A percentile compares a stretch with the other conserved stretches of the same genome.
Conservation (phyloP, 176 grass and related monocot genomes). For the Areca catechu region DNA sequence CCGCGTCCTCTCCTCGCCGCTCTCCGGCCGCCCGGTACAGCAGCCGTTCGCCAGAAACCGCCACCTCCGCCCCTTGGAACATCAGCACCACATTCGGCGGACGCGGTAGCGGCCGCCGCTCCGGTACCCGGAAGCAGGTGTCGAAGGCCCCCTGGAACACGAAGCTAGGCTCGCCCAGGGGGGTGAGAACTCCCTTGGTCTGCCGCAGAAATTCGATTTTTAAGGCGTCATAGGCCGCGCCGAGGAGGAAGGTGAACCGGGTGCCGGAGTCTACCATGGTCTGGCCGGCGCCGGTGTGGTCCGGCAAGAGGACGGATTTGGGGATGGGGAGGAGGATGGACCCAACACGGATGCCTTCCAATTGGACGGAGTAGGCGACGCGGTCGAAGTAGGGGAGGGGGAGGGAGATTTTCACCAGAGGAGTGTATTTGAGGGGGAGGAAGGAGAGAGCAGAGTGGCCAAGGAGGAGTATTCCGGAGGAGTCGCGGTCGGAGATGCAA, state of each 20-base stretch:
- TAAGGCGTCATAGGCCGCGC: constrained; percentile 55
- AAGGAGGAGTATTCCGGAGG: constrained; percentile 71
- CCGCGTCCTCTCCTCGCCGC: constrained; percentile 38
- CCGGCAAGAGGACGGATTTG: constrained; percentile 52
- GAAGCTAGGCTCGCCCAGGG: constrained; percentile 52
- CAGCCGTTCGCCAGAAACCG: constrained; percentile 52
- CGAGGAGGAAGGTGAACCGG: constrained; percentile 93
- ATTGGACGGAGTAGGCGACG: constrained; percentile 79
- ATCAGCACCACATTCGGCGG: constrained; percentile 50
- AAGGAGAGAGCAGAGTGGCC: constrained; percentile 77
- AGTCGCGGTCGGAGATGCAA: constrained; percentile 91
- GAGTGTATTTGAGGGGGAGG: constrained; percentile 86
- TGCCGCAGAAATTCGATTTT: constrained; percentile 58
- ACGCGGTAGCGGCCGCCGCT: constrained; percentile 7
- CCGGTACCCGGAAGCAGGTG: constrained; percentile 63
- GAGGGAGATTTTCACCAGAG: constrained; percentile 43
- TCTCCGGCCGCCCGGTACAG: constrained; percentile 73
- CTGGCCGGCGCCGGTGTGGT: constrained; percentile 91
- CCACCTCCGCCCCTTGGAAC: constrained; percentile 70
- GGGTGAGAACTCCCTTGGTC: constrained; percentile 25
- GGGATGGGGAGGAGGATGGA: constrained; percentile 42
- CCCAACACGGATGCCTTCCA: constrained; percentile 80
- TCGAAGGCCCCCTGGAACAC: constrained; percentile 76
- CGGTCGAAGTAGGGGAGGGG: constrained; percentile 96
- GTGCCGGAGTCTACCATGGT: constrained; percentile 98